Evolutionary conservation across 257 asterid genomes (phyloP), one percentile per base, ranked within the genome.

Genomic region (Craterostigma plantagineum): DNA sequence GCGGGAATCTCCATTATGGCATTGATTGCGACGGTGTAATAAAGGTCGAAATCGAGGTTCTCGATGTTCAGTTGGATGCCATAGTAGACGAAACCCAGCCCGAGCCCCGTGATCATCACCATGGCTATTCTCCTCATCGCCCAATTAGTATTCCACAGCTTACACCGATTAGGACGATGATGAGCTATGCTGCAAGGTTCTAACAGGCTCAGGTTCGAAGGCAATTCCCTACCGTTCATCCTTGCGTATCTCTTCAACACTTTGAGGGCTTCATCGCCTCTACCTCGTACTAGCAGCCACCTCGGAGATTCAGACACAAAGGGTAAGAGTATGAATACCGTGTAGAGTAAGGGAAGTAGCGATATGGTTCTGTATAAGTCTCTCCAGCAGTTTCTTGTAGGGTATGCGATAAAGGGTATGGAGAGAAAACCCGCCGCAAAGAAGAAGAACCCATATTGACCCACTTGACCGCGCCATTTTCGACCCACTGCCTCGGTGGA

Each of bases 1-100:
- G 86, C 77, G 1, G 85, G 76, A 34, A 75, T 71, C 64, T 75
- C 80, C 75, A 75, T 75, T 53, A 63, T 50, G 0, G 85, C 77
- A 5, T 75, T 75, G 13, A 63, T 59, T 27, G 77, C 74, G 3
- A 75, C 77, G 0, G 72, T 61, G 51, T 61, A 64, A 52, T 75
- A 75, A 37, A 60, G 63, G 62, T 75, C 61, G 58, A 65, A 75
- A 58, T 47, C 57, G 14, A 75, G 76, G 56, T 68, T 71, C 53
- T 75, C 81, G 0, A 65, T 75, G 14, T 75, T 75, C 37, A 75
- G 75, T 60, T 75, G 86, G 42, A 68, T 11, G 8, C 80, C 86
- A 13, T 64, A 71, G 38, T 71, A 75, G 7, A 71, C 69, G 16
- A 71, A 71, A 0, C 86, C 75, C 27, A 65, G 49, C 8, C 85